A percentile compares a stretch with the other conserved stretches of the same genome.
Evolutionary conservation across 2,329 filamentous ascomycete species (phyloP).

Genomic region (Exophiala sideris): DNA sequence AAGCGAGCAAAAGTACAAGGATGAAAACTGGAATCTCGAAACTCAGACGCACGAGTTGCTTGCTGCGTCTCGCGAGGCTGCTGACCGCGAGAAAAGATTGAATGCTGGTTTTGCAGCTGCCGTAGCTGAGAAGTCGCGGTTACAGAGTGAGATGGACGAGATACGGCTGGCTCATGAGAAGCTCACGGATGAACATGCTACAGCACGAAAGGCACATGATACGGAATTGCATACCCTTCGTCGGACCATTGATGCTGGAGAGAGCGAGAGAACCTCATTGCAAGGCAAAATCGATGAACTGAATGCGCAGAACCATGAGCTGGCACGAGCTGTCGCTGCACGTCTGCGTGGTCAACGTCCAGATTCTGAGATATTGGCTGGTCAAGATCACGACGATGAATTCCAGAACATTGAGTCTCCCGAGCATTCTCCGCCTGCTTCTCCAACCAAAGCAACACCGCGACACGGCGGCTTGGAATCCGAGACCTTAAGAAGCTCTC

Average conservation of each 20-base stretch:
- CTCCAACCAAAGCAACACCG: conserved; percentile 86
- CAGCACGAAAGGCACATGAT: conserved; percentile 77
- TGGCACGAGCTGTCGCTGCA: conserved; percentile 76
- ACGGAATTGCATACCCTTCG: conserved; percentile 81
- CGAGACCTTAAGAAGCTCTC: conserved; percentile 89
- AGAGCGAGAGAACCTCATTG: conserved; percentile 72
- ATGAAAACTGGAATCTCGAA: conserved; percentile 97
- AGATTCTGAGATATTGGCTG: conserved; percentile 38
- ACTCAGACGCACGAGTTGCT: conserved; percentile 84
- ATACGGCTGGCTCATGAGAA: conserved; percentile 75
- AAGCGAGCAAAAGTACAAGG: conserved; percentile 92
- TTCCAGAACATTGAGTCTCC: conserved; percentile 70
- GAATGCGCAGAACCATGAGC: conserved; percentile 82
- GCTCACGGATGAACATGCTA: conserved; percentile 74
- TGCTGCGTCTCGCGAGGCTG: conserved; percentile 67
- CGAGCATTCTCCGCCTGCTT: conserved; percentile 85
- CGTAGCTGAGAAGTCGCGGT: conserved; percentile 69
- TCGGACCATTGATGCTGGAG: conserved; percentile 72
- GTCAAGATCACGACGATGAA: conserved; percentile 54
- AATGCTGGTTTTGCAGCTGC: conserved; percentile 67
- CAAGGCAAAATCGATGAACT: conserved; percentile 87
- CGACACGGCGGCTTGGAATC: conserved; percentile 86
- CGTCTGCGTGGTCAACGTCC: conserved; percentile 67
- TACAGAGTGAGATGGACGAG: conserved; percentile 88
- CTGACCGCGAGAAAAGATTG: conserved; percentile 79